Evolutionary conservation across 768 basidiomycete species (phyloP).

Genomic region (Mycena crocata): DNA sequence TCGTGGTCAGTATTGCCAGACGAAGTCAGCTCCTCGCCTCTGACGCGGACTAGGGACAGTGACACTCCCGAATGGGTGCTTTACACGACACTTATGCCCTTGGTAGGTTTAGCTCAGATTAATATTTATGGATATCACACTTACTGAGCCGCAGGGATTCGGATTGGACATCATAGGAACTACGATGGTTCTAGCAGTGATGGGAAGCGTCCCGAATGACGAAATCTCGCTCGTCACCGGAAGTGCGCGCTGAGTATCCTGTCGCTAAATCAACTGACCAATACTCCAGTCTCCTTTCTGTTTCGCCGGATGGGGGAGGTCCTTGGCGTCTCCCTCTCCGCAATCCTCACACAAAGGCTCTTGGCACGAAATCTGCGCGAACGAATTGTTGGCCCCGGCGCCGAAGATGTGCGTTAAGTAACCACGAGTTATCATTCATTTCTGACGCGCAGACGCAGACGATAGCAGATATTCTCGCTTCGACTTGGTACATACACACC

Average conservation of each 20-base stretch:
- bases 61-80: conserved; percentile 34
- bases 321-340: too few species aligned
- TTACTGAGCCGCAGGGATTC: conserved; percentile 64
- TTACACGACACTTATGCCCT: conserved; percentile 43
- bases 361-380: too few species aligned
- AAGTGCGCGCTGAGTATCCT: too few species aligned
- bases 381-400: background rate
- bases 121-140: too few species aligned
- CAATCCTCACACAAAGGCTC: too few species aligned
- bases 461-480: conserved; percentile 58
- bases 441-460: conserved; percentile 45
- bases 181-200: conserved; percentile 71
- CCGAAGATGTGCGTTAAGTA: background rate
- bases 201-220: conserved; percentile 66
- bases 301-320: too few species aligned
- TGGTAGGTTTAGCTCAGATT: too few species aligned
- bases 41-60: conserved; percentile 14
- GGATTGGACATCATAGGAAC: conserved; percentile 68
- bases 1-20: conserved; percentile 4
- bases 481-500: conserved; percentile 61
- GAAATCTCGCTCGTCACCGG: conserved; percentile 78
- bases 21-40: too few species aligned
- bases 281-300: too few species aligned
- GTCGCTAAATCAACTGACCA: too few species aligned
- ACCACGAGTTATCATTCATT: background rate